Evolutionary conservation across 495 filamentous ascomycete genomes (phyloP).

Genomic region (Lasiosphaeria ovina): DNA sequence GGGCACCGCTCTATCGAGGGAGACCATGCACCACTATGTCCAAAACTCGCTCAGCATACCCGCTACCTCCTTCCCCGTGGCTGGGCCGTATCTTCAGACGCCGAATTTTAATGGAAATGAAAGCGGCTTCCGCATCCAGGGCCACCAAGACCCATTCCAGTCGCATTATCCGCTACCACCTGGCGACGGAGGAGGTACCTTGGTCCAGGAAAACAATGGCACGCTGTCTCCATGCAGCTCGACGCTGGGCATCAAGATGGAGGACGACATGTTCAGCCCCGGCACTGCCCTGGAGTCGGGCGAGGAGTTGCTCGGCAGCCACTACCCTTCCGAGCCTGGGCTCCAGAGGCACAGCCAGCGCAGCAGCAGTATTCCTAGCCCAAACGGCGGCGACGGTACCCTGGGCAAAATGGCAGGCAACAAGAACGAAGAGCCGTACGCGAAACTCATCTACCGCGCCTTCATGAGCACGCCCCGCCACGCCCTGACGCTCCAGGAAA

Average conservation of each 20-base stretch:
- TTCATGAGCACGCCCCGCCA: conserved; percentile 60
- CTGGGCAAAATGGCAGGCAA: conserved; percentile 9
- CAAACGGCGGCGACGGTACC: conserved; percentile 1
- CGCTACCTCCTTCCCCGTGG: conserved; percentile 16
- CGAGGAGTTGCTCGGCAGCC: conserved; percentile 5
- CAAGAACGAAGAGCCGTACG: conserved; percentile 67
- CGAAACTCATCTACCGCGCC: conserved; percentile 74
- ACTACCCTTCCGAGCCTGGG: background rate
- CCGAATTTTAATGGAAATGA: conserved; percentile 15
- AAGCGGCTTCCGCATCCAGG: conserved; percentile 7
- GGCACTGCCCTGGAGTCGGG: conserved; percentile 6
- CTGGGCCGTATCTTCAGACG: conserved; percentile 8
- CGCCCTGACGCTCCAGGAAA: conserved; percentile 75
- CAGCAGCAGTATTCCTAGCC: conserved; percentile 12
- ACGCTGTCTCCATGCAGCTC: conserved; percentile 25
- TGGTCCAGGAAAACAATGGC: conserved; percentile 14
- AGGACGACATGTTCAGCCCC: conserved; percentile 14
- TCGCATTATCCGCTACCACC: conserved; percentile 9
- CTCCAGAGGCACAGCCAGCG: conserved; percentile 8
- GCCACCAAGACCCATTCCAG: conserved; percentile 21
- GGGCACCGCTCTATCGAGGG: background rate
- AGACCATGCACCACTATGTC: conserved; percentile 3
- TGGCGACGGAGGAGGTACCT: conserved; percentile 3
- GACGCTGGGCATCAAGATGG: conserved; percentile 15
- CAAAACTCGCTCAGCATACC: background rate